Percentiles rank a stretch among this genome's conserved stretches.
Conservation (phyloP, 441 rosid species). For the Pelargonium fulgidum region DNA sequence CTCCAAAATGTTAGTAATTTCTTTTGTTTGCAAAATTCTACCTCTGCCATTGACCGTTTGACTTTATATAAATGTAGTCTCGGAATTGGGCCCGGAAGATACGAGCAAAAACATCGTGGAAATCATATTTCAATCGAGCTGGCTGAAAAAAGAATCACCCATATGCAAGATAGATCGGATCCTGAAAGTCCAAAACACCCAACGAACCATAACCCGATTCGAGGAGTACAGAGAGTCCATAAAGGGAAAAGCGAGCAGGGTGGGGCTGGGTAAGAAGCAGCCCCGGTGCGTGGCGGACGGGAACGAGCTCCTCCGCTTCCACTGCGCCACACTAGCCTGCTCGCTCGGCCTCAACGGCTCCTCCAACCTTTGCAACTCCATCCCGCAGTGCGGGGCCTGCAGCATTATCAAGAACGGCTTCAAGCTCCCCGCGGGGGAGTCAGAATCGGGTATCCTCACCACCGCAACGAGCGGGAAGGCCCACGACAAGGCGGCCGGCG, state of each 20-base stretch:
- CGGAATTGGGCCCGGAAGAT: slow-evolving; percentile 60
- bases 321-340: slow-evolving; percentile 53
- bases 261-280: slow-evolving; percentile 50
- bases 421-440: slow-evolving; percentile 28
- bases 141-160: slow-evolving; percentile 57
- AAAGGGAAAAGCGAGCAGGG: slow-evolving; percentile 54
- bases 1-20: no score
- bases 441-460: slow-evolving; percentile 50
- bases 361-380: slow-evolving; percentile 49
- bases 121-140: slow-evolving; percentile 79
- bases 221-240: slow-evolving; percentile 69
- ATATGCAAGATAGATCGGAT: slow-evolving; percentile 63
- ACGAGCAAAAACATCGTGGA: slow-evolving; percentile 83
- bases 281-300: slow-evolving; percentile 79
- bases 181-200: slow-evolving; percentile 68
- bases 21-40: no score
- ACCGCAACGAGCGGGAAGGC: slow-evolving; percentile 76
- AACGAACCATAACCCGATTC: slow-evolving; percentile 50
- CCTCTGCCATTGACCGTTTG: no score
- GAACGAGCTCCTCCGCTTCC: slow-evolving; percentile 72
- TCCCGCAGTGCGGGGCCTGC: slow-evolving; percentile 50
- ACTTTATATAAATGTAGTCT: slow-evolving; percentile 30
- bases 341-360: slow-evolving; percentile 56
- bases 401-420: slow-evolving; percentile 62
- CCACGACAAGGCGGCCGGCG: slow-evolving; percentile 40